Percentiles rank a stretch among this genome's conserved stretches.
These are phyloP conservation scores for Pythium apleroticum DNA, from an alignment of 352 stramenopile genomes.

Conservation along the genomic window DNA sequence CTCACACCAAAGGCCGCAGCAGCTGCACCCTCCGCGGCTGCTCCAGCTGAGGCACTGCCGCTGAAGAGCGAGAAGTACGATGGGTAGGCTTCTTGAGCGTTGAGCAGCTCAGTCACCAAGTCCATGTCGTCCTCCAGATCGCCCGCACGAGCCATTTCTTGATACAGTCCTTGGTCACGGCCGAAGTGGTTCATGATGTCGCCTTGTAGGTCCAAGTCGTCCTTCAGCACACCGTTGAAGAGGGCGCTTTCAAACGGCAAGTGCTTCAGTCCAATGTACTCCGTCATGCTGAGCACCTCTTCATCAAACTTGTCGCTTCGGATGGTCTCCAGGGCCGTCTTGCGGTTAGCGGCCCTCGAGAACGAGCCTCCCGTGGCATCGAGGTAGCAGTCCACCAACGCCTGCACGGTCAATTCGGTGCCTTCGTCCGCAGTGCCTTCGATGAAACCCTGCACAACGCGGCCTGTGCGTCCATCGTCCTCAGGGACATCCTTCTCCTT, in stretches of 20 bases:
- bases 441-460: conserved; percentile 50
- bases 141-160: conserved; percentile 56
- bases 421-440: conserved; percentile 50
- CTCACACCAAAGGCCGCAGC: conserved; percentile 8
- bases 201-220: conserved; percentile 62
- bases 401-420: conserved; percentile 42
- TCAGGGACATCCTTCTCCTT: conserved; percentile 51
- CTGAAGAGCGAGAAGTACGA: conserved; percentile 72
- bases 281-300: conserved; percentile 69
- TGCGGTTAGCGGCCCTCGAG: conserved; percentile 37
- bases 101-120: conserved; percentile 66
- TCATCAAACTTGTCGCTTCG: conserved; percentile 51
- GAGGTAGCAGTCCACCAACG: conserved; percentile 65
- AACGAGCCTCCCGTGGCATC: conserved; percentile 47
- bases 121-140: conserved; percentile 61
- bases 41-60: conserved; percentile 18
- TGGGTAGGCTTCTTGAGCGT: conserved; percentile 55
- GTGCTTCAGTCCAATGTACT: conserved; percentile 78
- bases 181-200: conserved; percentile 78
- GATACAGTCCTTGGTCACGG: conserved; percentile 77
- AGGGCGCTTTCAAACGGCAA: conserved; percentile 69
- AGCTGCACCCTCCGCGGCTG: conserved; percentile 16
- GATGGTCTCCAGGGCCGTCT: conserved; percentile 48
- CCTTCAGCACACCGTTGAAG: conserved; percentile 87
- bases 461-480: conserved; percentile 18